Base-by-base conservation (phyloP, 2,329 filamentous ascomycete genomes). In the Zarea fungicola region DNA sequence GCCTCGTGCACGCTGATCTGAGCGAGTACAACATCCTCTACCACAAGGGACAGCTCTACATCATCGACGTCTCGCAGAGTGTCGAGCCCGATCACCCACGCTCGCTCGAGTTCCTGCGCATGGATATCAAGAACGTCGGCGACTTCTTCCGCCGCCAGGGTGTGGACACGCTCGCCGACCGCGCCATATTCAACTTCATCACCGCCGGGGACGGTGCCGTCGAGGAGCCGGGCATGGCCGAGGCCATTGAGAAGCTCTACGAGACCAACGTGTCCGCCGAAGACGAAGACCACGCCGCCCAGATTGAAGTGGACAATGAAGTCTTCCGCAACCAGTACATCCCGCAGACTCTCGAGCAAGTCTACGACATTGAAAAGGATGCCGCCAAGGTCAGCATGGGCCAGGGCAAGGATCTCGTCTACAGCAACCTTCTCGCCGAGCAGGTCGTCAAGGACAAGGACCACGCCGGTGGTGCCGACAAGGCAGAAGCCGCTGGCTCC, bases 21-120 rank as follows among this genome's bases (percentile, higher is more conserved):
- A 95, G 89, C 74, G 93, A 99, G 76, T 99, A 99, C 80, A 99
- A 99, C 62, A 81, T 97, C 45, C 78, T 99, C 18, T 99, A 95
- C 72, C 79, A 96, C 72, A 78, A 89, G 49, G 76, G 81, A 51
- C 82, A 81, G 59, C 80, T 96, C 1, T 96, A 89, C 74, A 86
- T 99, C 61, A 99, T 99, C 65, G 93, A 99, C 68, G 93, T 99
- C 36, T 96, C 89, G 49, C 93, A 99, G 71, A 93, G 87, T 62
- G 93, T 99, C 18, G 95, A 97, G 72, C 91, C 95, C 58, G 92
- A 97, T 59, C 93, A 99, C 66, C 93, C 93, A 0, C 81, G 89
- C 50, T 92, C 88, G 2, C 76, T 95, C 25, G 92, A 97, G 64
- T 99, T 99, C 63, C 69, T 99, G 59, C 84, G 93, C 28, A 97